Evolutionary conservation across 768 basidiomycete genomes (phyloP).

Genomic region (Tremella fuciformis): DNA sequence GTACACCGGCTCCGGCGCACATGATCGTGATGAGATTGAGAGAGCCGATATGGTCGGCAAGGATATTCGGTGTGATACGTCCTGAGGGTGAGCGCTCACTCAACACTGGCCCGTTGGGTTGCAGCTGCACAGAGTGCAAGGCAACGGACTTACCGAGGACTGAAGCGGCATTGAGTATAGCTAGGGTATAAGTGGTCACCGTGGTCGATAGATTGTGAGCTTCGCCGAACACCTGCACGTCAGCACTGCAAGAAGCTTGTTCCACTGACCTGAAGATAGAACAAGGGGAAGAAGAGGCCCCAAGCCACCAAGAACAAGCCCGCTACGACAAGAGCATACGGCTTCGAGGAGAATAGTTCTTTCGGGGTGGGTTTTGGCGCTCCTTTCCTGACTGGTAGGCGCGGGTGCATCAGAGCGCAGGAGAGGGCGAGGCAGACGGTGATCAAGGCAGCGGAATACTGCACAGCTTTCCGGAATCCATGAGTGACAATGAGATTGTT

Average conservation of each 20-base stretch:
- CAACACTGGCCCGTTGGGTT: too few species aligned
- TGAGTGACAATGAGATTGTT: conserved; percentile 32
- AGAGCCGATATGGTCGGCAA: conserved; percentile 29
- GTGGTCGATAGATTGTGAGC: conserved; percentile 15
- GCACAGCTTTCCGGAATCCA: conserved; percentile 27
- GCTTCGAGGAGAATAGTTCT: conserved; percentile 15
- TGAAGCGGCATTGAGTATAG: conserved; percentile 33
- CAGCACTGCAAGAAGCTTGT: neutral
- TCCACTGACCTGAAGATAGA: conserved; percentile 28
- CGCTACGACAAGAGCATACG: conserved; percentile 19
- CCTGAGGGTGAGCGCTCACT: conserved; percentile 9
- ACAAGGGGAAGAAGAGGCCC: conserved; percentile 37
- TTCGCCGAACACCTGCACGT: conserved; percentile 25
- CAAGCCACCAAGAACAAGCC: conserved; percentile 23
- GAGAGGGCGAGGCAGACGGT: conserved; percentile 21
- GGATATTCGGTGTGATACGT: conserved; percentile 28
- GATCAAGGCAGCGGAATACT: conserved; percentile 25
- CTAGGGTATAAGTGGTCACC: conserved; percentile 26
- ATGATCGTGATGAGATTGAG: conserved; percentile 27
- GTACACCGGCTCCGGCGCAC: conserved; percentile 24
- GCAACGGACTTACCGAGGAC: conserved; percentile 16
- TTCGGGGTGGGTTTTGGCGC: conserved; percentile 9
- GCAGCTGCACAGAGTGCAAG: too few species aligned
- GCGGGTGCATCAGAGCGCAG: conserved; percentile 14
- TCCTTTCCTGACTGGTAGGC: conserved; percentile 16